Base-by-base conservation (phyloP, 345 rosid genomes). In the rapeseed (Brassica napus) region DNA sequence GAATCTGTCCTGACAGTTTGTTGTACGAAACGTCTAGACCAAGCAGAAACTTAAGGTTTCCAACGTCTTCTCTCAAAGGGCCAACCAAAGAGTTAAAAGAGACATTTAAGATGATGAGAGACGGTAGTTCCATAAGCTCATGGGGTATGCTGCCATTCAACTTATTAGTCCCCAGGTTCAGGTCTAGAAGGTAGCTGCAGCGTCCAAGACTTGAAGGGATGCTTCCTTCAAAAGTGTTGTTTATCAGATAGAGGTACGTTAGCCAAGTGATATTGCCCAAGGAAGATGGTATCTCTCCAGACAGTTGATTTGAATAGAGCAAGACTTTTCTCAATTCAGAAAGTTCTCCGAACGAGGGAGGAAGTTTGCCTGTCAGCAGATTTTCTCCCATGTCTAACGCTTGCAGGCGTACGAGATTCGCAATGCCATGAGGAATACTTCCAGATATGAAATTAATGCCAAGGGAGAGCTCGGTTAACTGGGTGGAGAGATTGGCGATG, bases 241-340 rank as follows among this genome's bases (percentile, higher is more conserved):
- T 61, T 2, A 28, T 5, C 65, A 61, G 31, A 14, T 61, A 61
- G 65, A 61, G 37, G 65, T 61, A 28, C 28, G 65, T 61, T 26
- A 60, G 65, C 65, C 34, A 26, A 60, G 65, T 60, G 65, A 62
- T 57, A 6, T 72, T 78, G 0, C 77, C 73, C 16, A 78, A 65
- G 14, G 82, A 78, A 30, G 68, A 14, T 9, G 77, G 77, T 37
- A 78, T 72, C 26, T 78, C 61, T 57, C 82, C 82, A 6, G 62
- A 71, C 15, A 78, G 64, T 26, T 8, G 2, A 67, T 78, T 78
- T 8, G 77, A 73, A 32, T 59, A 64, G n/a, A 79, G 73, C 69
- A 23, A 1, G 39, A 79, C 69, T 79, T 11, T 44, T 34, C 58
- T 57, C 44, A 79, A 6, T 58, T 14, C 42, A 2, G 74, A 39